Percentiles rank a stretch among this genome's conserved stretches.
Evolutionary conservation across 768 basidiomycete genomes (phyloP).

Genomic region (Ramaria sp.): DNA sequence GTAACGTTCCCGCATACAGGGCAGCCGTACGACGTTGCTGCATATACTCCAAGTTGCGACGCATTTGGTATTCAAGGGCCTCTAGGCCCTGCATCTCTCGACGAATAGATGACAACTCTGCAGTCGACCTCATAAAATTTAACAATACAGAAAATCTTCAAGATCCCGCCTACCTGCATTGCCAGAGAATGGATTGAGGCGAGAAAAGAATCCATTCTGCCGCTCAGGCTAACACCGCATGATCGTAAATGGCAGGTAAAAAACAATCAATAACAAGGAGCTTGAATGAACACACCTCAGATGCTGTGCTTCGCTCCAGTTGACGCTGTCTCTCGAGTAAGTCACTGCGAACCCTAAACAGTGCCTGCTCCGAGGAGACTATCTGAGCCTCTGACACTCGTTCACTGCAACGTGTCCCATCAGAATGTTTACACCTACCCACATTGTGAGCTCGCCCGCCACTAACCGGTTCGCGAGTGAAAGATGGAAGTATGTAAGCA

Average conservation of each 20-base stretch:
- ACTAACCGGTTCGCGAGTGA: slow-evolving; percentile 5
- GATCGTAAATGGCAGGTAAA: too few species aligned
- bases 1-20: slow-evolving; percentile 41
- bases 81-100: slow-evolving; percentile 58
- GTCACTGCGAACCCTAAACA: slow-evolving; percentile 13
- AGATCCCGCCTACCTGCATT: slow-evolving; percentile 4
- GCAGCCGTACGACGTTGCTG: slow-evolving; percentile 38
- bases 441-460: not conserved
- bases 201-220: not conserved
- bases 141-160: not conserved
- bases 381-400: slow-evolving; percentile 13
- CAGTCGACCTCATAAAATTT: not conserved
- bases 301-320: slow-evolving; percentile 4
- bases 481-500: slow-evolving; percentile 4
- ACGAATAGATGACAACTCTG: slow-evolving; percentile 28
- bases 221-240: not conserved
- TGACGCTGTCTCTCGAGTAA: slow-evolving; percentile 11
- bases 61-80: slow-evolving; percentile 61
- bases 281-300: not conserved
- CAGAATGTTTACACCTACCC: too few species aligned
- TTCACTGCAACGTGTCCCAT: not conserved
- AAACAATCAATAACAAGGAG: too few species aligned
- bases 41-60: slow-evolving; percentile 40
- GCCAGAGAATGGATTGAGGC: slow-evolving; percentile 4
- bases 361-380: slow-evolving; percentile 11